phyloP scores from a whole-genome alignment of 352 stramenopile genomes.

The Pythium myriotylum region DNA sequence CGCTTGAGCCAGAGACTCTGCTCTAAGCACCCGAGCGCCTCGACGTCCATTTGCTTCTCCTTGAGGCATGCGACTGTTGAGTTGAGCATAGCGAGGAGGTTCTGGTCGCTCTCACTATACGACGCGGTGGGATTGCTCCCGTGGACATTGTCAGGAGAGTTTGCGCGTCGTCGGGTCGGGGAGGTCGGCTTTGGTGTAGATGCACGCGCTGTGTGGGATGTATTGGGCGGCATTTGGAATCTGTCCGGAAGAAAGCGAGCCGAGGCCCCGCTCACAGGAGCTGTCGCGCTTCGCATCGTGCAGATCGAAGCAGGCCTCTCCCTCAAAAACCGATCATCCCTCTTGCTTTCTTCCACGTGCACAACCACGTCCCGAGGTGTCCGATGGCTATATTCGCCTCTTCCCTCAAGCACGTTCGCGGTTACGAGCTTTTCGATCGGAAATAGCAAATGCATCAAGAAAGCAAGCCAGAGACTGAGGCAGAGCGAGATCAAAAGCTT shows the following conservation, averaged over 20 bases:
- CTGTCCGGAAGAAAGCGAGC: constrained; percentile 8
- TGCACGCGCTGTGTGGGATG: constrained; percentile 36
- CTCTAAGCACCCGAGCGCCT: constrained; percentile 74
- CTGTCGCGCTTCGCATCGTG: constrained; percentile 13
- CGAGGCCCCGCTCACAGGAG: constrained; percentile 10
- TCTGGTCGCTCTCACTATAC: constrained; percentile 56
- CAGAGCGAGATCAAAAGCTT: too few species aligned
- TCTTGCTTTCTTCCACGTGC: too few species aligned
- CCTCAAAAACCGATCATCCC: too few species aligned
- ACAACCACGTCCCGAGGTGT: too few species aligned
- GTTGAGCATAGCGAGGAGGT: constrained; percentile 68
- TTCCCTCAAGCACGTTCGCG: too few species aligned
- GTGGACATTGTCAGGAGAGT: background rate
- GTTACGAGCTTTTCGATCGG: too few species aligned
- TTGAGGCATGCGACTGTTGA: constrained; percentile 70
- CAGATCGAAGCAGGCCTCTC: background rate
- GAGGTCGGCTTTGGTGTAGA: constrained; percentile 26
- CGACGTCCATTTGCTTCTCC: constrained; percentile 74
- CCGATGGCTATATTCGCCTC: too few species aligned
- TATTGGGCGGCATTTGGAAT: constrained; percentile 55
- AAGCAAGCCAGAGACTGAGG: too few species aligned
- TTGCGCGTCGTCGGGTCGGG: background rate
- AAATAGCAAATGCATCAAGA: too few species aligned
- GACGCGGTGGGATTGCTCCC: constrained; percentile 1
- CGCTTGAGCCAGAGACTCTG: constrained; percentile 77